A percentile compares a stretch with the other conserved stretches of the same genome.
These are phyloP conservation scores for Porphyra umbilicalis DNA, from an alignment of 31 red algal genomes.

Conservation along the genomic window DNA sequence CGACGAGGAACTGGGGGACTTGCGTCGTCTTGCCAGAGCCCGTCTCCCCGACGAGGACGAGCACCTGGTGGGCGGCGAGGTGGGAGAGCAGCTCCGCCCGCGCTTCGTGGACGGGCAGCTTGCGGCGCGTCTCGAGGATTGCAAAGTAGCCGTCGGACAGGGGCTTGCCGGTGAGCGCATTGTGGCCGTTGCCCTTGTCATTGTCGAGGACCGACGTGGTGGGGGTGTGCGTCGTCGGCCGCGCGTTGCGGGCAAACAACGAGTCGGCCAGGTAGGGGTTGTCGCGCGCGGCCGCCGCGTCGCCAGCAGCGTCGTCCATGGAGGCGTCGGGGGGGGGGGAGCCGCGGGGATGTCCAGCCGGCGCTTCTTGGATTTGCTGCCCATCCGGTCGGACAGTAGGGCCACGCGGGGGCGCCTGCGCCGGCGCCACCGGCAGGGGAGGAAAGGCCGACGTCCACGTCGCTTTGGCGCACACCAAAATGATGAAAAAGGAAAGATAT, in stretches of 20 bases:
- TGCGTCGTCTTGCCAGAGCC: conserved; percentile 98
- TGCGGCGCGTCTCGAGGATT: conserved; percentile 43
- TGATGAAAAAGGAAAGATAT: too few species aligned
- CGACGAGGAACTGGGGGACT: conserved; percentile 79
- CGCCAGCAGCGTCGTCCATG: background rate
- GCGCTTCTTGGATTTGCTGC: background rate
- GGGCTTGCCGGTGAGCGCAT: conserved; percentile 42
- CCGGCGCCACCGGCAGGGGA: too few species aligned
- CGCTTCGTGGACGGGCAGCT: conserved; percentile 56
- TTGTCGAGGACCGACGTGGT: background rate
- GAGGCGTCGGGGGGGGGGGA: background rate
- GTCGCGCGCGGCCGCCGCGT: background rate
- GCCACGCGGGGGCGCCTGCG: too few species aligned
- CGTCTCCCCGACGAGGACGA: conserved; percentile 88
- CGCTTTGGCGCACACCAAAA: too few species aligned
- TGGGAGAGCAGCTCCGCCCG: conserved; percentile 36
- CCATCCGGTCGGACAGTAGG: background rate
- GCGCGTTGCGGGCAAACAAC: background rate
- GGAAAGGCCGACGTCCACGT: too few species aligned
- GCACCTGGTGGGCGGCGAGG: conserved; percentile 46
- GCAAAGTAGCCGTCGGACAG: conserved; percentile 58
- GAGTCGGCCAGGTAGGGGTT: background rate
- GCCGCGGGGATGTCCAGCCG: background rate
- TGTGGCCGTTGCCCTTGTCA: conserved; percentile 1
- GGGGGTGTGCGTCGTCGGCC: background rate